These are phyloP conservation scores for Zea luxurians DNA, from an alignment of 176 grass and related monocot species.

Conservation along the genomic window DNA sequence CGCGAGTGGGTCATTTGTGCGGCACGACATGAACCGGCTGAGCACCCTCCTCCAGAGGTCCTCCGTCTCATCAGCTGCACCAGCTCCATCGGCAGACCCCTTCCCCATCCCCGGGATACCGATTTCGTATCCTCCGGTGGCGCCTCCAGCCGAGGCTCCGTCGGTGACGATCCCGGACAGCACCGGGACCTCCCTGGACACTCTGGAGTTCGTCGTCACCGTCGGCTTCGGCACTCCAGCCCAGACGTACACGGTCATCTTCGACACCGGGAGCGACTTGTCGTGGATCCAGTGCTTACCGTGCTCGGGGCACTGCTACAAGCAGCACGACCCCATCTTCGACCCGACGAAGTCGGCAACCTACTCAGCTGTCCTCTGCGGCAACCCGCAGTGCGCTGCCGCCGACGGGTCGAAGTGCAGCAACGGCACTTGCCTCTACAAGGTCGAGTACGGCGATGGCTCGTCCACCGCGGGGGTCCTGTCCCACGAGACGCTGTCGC, in stretches of 20 bases:
- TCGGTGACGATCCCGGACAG: slow-evolving; percentile 42
- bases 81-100: neutral
- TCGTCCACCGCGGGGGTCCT: slow-evolving; percentile 51
- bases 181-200: slow-evolving; percentile 32
- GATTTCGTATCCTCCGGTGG: neutral
- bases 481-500: slow-evolving; percentile 47
- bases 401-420: neutral
- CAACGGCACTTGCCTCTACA: slow-evolving; percentile 45
- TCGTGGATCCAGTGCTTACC: slow-evolving; percentile 82
- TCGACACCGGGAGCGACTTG: slow-evolving; percentile 80
- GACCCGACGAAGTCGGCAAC: slow-evolving; percentile 60
- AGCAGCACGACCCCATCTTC: slow-evolving; percentile 60
- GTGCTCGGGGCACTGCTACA: slow-evolving; percentile 57
- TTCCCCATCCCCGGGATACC: neutral
- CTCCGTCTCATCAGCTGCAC: neutral
- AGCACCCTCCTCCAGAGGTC: slow-evolving; percentile 13
- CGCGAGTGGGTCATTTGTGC: neutral
- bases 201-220: slow-evolving; percentile 55
- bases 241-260: slow-evolving; percentile 10
- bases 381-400: slow-evolving; percentile 26
- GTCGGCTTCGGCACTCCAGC: slow-evolving; percentile 64
- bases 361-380: slow-evolving; percentile 47
- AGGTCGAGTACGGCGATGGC: slow-evolving; percentile 46
- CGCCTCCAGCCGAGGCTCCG: neutral
- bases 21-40: slow-evolving; percentile 17